A percentile compares a stretch with the other conserved stretches of the same genome.
Conservation (phyloP, 2,329 filamentous ascomycete genomes). For the Diaporthe amygdali region DNA sequence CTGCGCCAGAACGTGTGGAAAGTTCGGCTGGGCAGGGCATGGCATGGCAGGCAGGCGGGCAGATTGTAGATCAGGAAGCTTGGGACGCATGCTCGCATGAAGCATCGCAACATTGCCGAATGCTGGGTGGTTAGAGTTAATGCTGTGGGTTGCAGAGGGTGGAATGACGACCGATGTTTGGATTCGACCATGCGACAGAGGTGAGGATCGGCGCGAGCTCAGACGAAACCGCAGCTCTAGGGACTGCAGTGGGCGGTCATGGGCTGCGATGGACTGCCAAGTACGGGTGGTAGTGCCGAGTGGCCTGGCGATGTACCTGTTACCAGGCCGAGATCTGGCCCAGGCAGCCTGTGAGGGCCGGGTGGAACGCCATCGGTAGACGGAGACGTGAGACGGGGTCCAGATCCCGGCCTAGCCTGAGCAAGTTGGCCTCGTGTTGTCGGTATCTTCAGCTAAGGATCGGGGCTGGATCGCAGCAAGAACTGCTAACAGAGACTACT, state of each 20-base stretch:
- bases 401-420: slow-evolving; percentile 22
- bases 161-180: background rate
- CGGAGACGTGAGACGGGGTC: background rate
- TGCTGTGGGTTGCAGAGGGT: background rate
- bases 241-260: background rate
- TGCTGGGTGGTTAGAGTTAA: background rate
- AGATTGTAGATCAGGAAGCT: background rate
- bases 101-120: background rate
- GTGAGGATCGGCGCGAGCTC: slow-evolving; percentile 6
- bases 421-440: slow-evolving; percentile 18
- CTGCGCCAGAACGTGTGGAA: background rate
- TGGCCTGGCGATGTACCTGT: background rate
- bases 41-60: background rate
- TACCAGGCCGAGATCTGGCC: background rate
- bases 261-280: too few relatives aligned
- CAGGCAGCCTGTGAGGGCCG: background rate
- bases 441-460: background rate
- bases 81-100: slow-evolving; percentile 4
- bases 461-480: background rate
- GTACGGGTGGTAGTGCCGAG: background rate
- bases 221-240: background rate
- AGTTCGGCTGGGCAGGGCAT: background rate
- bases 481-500: background rate
- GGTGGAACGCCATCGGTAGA: background rate
- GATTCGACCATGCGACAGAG: slow-evolving; percentile 7